phyloP scores from a whole-genome alignment of 257 asterid species.

The Solanum sitiens region DNA sequence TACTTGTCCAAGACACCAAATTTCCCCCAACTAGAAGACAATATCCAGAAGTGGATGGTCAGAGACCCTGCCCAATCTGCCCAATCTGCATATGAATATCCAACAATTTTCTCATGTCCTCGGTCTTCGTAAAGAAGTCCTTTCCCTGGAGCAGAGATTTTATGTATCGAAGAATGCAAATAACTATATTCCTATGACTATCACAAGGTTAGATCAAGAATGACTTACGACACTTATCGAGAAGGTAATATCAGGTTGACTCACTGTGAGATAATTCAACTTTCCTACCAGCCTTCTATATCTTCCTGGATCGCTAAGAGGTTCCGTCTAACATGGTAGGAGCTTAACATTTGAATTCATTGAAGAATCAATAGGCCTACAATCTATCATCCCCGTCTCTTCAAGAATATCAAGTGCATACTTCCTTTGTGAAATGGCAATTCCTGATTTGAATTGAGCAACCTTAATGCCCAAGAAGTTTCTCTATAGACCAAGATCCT shows the following conservation, averaged over 20 bases:
- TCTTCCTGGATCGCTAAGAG: background rate
- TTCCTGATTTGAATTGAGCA: background rate
- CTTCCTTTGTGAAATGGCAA: background rate
- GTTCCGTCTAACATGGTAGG: background rate
- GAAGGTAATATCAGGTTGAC: background rate
- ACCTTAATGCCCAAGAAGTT: background rate
- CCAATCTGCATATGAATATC: background rate
- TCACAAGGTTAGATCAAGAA: background rate
- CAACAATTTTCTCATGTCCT: background rate
- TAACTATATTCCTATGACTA: background rate
- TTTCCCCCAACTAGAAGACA: background rate
- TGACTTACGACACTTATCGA: background rate
- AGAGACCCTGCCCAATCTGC: background rate
- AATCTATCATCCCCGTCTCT: background rate
- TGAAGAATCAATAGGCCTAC: background rate
- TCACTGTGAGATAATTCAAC: background rate
- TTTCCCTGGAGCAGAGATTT: background rate
- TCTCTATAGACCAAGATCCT: background rate
- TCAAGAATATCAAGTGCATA: background rate
- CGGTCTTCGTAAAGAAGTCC: background rate
- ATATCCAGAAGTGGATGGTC: background rate
- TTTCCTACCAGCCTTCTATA: background rate
- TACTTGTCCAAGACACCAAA: background rate
- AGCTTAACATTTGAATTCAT: background rate
- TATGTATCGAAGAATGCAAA: background rate